phyloP scores from a whole-genome alignment of 257 asterid species.

The Eucommia ulmoides region DNA sequence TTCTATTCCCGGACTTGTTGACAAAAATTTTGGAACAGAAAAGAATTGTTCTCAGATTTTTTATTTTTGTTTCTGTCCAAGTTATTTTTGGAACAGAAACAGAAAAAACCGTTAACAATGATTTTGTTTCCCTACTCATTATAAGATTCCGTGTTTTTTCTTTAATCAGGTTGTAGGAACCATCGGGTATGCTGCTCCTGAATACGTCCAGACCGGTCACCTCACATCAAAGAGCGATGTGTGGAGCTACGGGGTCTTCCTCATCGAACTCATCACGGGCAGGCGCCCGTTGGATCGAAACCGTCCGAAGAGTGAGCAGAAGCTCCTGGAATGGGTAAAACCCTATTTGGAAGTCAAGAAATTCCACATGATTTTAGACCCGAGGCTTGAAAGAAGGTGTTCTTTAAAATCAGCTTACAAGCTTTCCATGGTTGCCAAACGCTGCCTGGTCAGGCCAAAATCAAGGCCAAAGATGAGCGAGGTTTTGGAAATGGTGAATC shows the following conservation, averaged over 20 bases:
- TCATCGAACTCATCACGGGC: constrained; percentile 9
- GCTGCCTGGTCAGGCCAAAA: constrained; percentile 7
- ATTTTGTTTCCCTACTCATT: too few relatives aligned
- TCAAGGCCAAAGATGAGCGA: constrained; percentile 7
- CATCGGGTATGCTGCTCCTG: constrained; percentile 7
- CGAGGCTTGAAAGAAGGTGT: constrained; percentile 8
- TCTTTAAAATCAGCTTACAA: constrained; percentile 3
- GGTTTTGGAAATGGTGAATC: constrained; percentile 7
- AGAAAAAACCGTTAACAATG: too few relatives aligned
- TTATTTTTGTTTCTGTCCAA: too few relatives aligned
- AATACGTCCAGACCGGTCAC: constrained; percentile 5
- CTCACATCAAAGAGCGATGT: constrained; percentile 6
- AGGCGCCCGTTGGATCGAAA: constrained; percentile 9
- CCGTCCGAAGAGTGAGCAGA: constrained; percentile 8
- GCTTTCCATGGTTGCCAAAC: constrained; percentile 7
- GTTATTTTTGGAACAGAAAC: too few relatives aligned
- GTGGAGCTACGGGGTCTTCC: constrained; percentile 6
- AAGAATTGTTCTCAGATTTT: too few relatives aligned
- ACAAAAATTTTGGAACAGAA: too few relatives aligned
- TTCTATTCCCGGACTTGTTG: too few relatives aligned
- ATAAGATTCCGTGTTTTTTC: too few relatives aligned
- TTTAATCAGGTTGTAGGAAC: constrained; percentile 9
- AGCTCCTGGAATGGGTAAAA: constrained; percentile 12
- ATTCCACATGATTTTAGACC: constrained; percentile 7
- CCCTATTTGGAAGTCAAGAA: constrained; percentile 8